phyloP scores from a whole-genome alignment of 1,284 basidiomycete genomes.

The Athelia sp. region DNA sequence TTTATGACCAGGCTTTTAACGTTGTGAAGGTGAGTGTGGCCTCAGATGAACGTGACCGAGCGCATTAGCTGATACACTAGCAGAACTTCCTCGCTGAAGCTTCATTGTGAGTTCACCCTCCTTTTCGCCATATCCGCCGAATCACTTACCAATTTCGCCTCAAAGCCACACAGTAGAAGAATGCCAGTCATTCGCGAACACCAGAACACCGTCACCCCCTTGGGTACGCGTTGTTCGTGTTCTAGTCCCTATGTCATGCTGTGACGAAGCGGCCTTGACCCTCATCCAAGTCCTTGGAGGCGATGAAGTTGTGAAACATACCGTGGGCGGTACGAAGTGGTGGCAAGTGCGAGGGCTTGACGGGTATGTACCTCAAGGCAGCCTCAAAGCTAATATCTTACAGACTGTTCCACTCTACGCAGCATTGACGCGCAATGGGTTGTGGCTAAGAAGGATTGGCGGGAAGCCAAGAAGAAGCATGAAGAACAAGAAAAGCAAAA shows the following conservation, averaged over 20 bases:
- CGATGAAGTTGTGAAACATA: slow-evolving; percentile 62
- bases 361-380: slow-evolving; percentile 42
- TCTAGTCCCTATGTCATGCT: slow-evolving; percentile 69
- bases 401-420: slow-evolving; percentile 2
- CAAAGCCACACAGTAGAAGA: slow-evolving; percentile 78
- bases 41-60: background rate
- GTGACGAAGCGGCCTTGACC: slow-evolving; percentile 73
- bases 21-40: slow-evolving; percentile 61
- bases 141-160: background rate
- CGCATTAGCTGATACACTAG: background rate
- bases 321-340: slow-evolving; percentile 92
- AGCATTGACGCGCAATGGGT: slow-evolving; percentile 93
- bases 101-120: slow-evolving; percentile 34
- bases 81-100: slow-evolving; percentile 61
- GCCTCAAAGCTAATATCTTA: slow-evolving; percentile 3
- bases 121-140: background rate
- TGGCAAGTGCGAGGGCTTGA: slow-evolving; percentile 87
- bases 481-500: slow-evolving; percentile 40
- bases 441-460: slow-evolving; percentile 68
- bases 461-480: slow-evolving; percentile 49
- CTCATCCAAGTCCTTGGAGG: slow-evolving; percentile 85
- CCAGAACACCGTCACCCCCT: slow-evolving; percentile 82
- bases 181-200: slow-evolving; percentile 82
- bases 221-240: slow-evolving; percentile 81
- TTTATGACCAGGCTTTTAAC: slow-evolving; percentile 81